Percentiles rank a stretch among this genome's conserved stretches.
phyloP scores from a whole-genome alignment of 73 alveolate species.

The Effrenium voratum region DNA sequence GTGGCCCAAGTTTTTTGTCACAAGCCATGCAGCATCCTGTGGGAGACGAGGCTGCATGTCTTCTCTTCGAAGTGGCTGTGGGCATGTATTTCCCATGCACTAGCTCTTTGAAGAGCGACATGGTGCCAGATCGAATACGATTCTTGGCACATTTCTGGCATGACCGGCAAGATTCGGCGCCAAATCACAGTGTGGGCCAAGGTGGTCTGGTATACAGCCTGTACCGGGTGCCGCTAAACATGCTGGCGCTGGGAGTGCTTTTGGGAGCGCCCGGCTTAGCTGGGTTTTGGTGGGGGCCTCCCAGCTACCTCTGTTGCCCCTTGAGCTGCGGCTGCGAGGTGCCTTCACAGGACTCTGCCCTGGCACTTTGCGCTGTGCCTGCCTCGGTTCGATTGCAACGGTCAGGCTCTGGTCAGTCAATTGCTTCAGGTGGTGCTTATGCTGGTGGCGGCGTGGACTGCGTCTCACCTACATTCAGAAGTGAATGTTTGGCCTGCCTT shows the following conservation, averaged over 20 bases:
- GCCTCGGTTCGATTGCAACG: background rate
- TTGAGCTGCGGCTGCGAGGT: background rate
- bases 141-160: background rate
- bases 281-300: background rate
- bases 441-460: slow-evolving; percentile 61
- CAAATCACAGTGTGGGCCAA: background rate
- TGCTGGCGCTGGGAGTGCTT: slow-evolving; percentile 58
- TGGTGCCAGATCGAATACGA: slow-evolving; percentile 56
- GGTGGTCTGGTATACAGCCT: slow-evolving; percentile 68
- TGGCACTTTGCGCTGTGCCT: slow-evolving; percentile 49
- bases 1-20: background rate
- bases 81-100: slow-evolving; percentile 82
- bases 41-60: slow-evolving; percentile 25
- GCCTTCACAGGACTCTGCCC: slow-evolving; percentile 72
- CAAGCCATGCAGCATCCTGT: background rate
- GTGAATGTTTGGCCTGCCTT: background rate
- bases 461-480: background rate
- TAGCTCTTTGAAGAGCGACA: slow-evolving; percentile 47
- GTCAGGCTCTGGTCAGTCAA: background rate
- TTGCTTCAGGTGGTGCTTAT: slow-evolving; percentile 24
- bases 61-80: slow-evolving; percentile 49
- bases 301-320: background rate
- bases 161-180: background rate
- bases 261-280: slow-evolving; percentile 7
- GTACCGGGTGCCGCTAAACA: slow-evolving; percentile 71